A percentile compares a stretch with the other conserved stretches of the same genome.
Conservation (phyloP, 75 land plant species). For the Selaginella tamariscina region DNA sequence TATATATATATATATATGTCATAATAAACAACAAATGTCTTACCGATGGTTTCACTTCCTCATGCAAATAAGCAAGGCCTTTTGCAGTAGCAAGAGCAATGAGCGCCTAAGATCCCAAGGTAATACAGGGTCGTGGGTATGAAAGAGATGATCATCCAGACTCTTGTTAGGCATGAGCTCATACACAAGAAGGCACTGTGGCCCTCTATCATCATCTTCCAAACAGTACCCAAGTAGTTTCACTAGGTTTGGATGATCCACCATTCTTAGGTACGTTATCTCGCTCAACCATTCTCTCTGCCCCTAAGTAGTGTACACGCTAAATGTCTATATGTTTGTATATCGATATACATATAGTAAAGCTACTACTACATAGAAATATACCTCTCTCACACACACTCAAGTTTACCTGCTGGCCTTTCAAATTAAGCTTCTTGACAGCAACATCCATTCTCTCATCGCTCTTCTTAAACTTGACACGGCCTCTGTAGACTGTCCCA, state of each 20-base stretch:
- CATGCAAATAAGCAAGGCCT: slow-evolving; percentile 60
- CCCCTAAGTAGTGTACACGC: slow-evolving; percentile 38
- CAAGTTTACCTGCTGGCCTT: background rate
- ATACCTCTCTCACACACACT: too few relatives aligned
- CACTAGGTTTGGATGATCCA: slow-evolving; percentile 67
- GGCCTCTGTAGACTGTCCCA: background rate
- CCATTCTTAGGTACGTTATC: slow-evolving; percentile 53
- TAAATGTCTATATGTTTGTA: too few relatives aligned
- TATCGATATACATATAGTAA: too few relatives aligned
- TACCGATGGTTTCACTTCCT: slow-evolving; percentile 24
- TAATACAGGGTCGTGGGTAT: slow-evolving; percentile 24
- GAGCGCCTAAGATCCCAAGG: slow-evolving; percentile 45
- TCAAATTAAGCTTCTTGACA: background rate
- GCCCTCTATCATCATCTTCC: slow-evolving; percentile 82
- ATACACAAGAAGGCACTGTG: slow-evolving; percentile 55
- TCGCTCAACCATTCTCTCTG: slow-evolving; percentile 81
- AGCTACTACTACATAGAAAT: background rate
- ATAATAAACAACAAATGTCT: background rate
- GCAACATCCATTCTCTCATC: background rate
- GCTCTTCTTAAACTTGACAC: background rate
- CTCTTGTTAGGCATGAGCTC: slow-evolving; percentile 65
- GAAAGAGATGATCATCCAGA: slow-evolving; percentile 46
- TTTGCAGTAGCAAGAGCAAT: slow-evolving; percentile 54
- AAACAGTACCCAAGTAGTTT: slow-evolving; percentile 68
- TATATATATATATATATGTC: too few relatives aligned